Evolutionary conservation across 2,329 filamentous ascomycete species (phyloP), one percentile per base, ranked within the genome.

Genomic region (Diaporthe citriasiana): DNA sequence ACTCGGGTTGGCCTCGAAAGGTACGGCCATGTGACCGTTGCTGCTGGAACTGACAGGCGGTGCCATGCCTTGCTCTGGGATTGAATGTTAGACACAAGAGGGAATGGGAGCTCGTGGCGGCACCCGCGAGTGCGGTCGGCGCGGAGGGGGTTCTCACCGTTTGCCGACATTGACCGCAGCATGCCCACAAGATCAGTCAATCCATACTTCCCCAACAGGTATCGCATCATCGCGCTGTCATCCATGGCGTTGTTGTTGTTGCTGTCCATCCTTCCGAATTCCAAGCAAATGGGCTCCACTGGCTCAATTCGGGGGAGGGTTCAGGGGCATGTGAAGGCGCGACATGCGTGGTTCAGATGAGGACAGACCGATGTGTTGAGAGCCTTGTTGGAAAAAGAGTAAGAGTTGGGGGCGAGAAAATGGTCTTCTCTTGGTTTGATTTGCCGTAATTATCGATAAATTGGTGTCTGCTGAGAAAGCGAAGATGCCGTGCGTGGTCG

Each of bases 131-230:
- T 66, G 51, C 38, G 65, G 45, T 40, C 30, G 51, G 45, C 42
- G 42, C 47, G 40, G 42, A 47, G 60, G 45, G 74, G 55, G 45
- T 38, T 35, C 74, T 76, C 40, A 76, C 74, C 74, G 47, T 73
- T 74, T 70, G 72, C 74, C 30, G 74, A 73, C 56, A 73, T 73
- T 25, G 74, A 74, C 22, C 74, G 74, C 50, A 76, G 69, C 74
- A 76, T 76, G 33, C 69, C 74, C 30, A 76, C 72, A 35, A 76
- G 53, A 40, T 76, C 74, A 35, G 74, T 65, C 72, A 76, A 50
- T 33, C 72, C 72, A 59, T 76, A 76, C 70, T 76, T 76, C 66
- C 74, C 74, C 72, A 76, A 27, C 56, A 76, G 60, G n/a, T 76
- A 76, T 15, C 73, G 72, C 59, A 76, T 74, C 73, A 76, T 74